Evolutionary conservation across 148 eudicot genomes (phyloP).

Genomic region (Suaeda aralocaspica): DNA sequence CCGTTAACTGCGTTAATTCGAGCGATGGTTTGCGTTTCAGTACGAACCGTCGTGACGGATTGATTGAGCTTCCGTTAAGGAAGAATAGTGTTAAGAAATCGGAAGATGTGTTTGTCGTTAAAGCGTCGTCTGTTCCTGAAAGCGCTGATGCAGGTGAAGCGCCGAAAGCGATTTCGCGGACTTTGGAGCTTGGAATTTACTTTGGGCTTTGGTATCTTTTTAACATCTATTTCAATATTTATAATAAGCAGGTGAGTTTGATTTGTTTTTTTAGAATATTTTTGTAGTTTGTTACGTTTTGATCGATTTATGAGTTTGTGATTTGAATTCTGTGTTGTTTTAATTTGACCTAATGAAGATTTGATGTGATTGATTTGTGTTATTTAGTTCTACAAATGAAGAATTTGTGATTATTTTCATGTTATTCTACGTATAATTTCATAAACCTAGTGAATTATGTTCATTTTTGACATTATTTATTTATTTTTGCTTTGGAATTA

Average conservation of each 20-base stretch:
- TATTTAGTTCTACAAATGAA: background rate
- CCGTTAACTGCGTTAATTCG: background rate
- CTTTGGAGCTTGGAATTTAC: constrained; percentile 59
- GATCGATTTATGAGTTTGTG: background rate
- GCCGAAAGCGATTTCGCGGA: constrained; percentile 28
- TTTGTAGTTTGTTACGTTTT: background rate
- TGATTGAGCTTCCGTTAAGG: constrained; percentile 37
- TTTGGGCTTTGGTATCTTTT: constrained; percentile 75
- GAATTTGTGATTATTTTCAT: no score
- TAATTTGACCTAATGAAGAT: background rate
- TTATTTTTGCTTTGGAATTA: no score
- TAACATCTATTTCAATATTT: constrained; percentile 83
- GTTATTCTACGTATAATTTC: no score
- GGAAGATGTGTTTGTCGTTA: constrained; percentile 35
- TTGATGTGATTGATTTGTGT: background rate
- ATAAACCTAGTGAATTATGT: no score
- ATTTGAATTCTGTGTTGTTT: background rate
- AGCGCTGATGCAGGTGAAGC: constrained; percentile 44
- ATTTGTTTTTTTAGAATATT: background rate
- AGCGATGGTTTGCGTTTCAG: background rate
- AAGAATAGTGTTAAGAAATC: constrained; percentile 29
- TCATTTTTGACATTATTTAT: no score
- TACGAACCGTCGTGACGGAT: constrained; percentile 23
- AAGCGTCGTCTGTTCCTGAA: constrained; percentile 53
- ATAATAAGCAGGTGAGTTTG: constrained; percentile 70